These are phyloP conservation scores for Trichoderma parareesei DNA, from an alignment of 495 filamentous ascomycete genomes.

Conservation along the genomic window DNA sequence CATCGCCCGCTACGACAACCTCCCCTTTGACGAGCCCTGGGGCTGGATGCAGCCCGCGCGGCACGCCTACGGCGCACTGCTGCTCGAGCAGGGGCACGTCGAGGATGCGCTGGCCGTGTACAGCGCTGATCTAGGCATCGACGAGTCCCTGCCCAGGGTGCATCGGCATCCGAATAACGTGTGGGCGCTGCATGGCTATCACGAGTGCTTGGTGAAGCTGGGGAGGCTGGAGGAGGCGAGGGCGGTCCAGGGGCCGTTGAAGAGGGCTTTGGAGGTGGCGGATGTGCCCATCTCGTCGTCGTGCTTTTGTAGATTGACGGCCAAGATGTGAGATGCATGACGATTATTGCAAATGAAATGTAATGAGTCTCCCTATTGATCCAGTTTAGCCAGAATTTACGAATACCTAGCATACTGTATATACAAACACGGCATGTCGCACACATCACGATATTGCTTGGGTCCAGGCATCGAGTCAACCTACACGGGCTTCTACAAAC, in stretches of 20 bases:
- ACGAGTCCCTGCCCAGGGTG: constrained; percentile 45
- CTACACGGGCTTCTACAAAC: neutral
- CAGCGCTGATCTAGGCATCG: constrained; percentile 53
- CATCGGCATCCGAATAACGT: constrained; percentile 58
- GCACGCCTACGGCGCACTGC: constrained; percentile 56
- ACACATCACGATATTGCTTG: neutral
- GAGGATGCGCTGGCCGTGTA: constrained; percentile 49
- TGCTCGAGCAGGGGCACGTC: constrained; percentile 51
- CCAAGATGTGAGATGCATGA: constrained; percentile 6
- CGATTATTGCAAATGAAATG: neutral
- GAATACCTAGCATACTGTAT: neutral
- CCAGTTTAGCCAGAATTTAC: neutral
- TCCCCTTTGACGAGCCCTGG: constrained; percentile 64
- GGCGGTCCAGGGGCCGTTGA: constrained; percentile 40
- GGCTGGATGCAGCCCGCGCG: constrained; percentile 62
- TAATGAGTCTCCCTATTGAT: neutral
- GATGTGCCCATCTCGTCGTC: constrained; percentile 53
- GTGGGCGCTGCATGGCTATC: constrained; percentile 58
- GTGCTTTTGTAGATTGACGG: constrained; percentile 49
- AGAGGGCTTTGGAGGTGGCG: constrained; percentile 41
- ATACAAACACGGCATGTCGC: neutral
- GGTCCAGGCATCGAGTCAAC: neutral
- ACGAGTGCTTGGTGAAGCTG: constrained; percentile 52
- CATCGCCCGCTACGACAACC: constrained; percentile 44
- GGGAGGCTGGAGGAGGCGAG: constrained; percentile 41